phyloP scores from a whole-genome alignment of 257 asterid genomes.

The Echites panduratus region DNA sequence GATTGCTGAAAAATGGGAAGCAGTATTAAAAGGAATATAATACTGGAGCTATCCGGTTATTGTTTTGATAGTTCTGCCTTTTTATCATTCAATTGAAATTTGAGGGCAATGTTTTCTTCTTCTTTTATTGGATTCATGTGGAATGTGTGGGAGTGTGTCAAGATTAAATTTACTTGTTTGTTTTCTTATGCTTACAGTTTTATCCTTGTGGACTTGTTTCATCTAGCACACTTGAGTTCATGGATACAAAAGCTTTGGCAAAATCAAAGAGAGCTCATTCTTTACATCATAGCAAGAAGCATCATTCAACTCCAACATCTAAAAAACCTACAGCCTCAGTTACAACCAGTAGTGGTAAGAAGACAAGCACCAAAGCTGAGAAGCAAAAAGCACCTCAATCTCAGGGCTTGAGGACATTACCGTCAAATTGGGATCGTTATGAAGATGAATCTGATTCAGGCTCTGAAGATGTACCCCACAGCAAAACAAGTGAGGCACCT shows the following conservation, averaged over 20 bases:
- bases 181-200: neutral
- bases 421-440: constrained; percentile 85
- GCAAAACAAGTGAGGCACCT: constrained; percentile 31
- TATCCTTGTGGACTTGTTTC: neutral
- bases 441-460: constrained; percentile 39
- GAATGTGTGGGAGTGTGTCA: neutral
- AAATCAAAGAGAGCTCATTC: constrained; percentile 95
- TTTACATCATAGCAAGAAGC: constrained; percentile 60
- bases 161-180: neutral
- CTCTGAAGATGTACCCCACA: constrained; percentile 31
- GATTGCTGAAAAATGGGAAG: neutral
- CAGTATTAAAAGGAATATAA: no score
- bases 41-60: neutral
- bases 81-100: neutral
- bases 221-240: neutral
- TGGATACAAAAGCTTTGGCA: constrained; percentile 92
- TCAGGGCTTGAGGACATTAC: constrained; percentile 43
- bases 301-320: constrained; percentile 42
- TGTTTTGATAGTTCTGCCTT: neutral
- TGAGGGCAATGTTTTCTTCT: no score
- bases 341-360: constrained; percentile 29
- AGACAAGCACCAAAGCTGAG: constrained; percentile 38
- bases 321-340: constrained; percentile 38
- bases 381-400: constrained; percentile 34
- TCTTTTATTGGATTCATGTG: no score